Evolutionary conservation across 1,284 basidiomycete species (phyloP), one percentile per base, ranked within the genome.

Genomic region (Vanrija sp.): DNA sequence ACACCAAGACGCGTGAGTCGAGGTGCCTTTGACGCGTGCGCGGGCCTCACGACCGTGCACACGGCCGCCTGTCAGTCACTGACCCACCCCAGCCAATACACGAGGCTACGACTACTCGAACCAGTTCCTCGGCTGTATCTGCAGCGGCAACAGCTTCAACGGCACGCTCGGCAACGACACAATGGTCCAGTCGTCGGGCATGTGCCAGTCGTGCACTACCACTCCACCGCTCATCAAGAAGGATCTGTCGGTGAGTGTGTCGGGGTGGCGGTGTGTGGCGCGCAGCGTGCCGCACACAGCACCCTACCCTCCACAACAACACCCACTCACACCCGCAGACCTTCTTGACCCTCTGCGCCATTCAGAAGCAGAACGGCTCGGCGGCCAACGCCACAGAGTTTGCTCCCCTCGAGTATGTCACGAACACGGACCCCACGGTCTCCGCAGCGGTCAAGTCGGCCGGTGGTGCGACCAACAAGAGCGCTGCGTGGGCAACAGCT

Each of bases 121-220:
- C 49, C 46, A 58, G 14, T 72, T 71, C 51, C 48, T 72, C 9
- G 51, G 36, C 6, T 73, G 71, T 39, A 54, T 71, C 4, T 73
- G 71, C 45, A 22, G 16, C 2, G 69, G 68, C 16, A 57, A 61
- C 41, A 43, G 43, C n/a, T 15, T 12, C 37, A 25, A 39, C n/a
- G 51, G 47, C 16, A 54, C 49, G 25, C 45, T 62, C 9, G 67
- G 66, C 8, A 63, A 64, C 45, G 54, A 54, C 2, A 59, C 64
- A 10, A 60, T 66, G 36, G 36, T 22, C 18, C 19, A 50, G n/a
- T 53, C 61, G 4, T 60, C 56, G 1, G 57, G 65, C 20, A 53
- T 65, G 8, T 73, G 71, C 56, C 43, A 64, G 53, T 59, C 61
- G 18, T 72, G 71, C 53, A n/a, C 38, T 6, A 58, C 62, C 6